Evolutionary conservation across 31 red algal species (phyloP).

Genomic region (Odonthalia washingtoniensis): DNA sequence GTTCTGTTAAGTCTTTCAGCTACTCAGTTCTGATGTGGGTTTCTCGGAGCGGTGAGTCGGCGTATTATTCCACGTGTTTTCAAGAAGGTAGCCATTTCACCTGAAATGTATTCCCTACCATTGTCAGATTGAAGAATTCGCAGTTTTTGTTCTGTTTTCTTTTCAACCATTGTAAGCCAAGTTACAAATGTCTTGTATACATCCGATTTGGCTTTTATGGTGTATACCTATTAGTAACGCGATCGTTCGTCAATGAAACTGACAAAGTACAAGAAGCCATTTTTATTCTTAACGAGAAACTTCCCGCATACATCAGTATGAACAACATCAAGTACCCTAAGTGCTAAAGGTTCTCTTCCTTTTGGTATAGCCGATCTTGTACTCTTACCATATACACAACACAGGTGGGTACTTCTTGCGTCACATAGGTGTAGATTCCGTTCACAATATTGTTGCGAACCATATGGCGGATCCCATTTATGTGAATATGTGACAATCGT

Average conservation of each 20-base stretch:
- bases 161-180: conserved; percentile 16
- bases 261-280: conserved; percentile 40
- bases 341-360: neutral
- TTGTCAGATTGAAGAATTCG: no score
- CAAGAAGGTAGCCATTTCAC: neutral
- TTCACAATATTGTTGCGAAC: no score
- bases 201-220: conserved; percentile 30
- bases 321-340: conserved; percentile 17
- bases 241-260: conserved; percentile 45
- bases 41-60: conserved; percentile 33
- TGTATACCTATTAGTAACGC: conserved; percentile 10
- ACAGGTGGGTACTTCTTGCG: no score
- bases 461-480: no score
- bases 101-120: conserved; percentile 30
- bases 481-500: no score
- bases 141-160: conserved; percentile 1
- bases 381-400: neutral
- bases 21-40: conserved; percentile 45
- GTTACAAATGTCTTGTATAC: conserved; percentile 11
- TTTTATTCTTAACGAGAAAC: neutral
- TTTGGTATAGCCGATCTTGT: neutral
- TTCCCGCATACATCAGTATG: conserved; percentile 40
- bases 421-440: no score
- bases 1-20: conserved; percentile 58
- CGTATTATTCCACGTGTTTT: neutral